Evolutionary conservation across 495 filamentous ascomycete genomes (phyloP).

Genomic region (Penicillium malachiteum): DNA sequence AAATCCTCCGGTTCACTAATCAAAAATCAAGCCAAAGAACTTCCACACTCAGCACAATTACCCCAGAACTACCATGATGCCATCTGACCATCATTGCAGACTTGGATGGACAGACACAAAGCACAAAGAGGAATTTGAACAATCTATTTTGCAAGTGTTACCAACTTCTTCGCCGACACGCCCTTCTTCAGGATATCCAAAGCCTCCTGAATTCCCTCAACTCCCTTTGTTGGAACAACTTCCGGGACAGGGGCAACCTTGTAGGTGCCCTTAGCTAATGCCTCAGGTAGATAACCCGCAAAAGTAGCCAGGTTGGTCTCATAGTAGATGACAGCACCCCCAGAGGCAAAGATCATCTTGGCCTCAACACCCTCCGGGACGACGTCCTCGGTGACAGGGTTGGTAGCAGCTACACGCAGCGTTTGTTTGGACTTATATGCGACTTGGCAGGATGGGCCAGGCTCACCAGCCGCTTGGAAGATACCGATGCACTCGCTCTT

Average conservation of each 20-base stretch:
- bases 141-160: conserved; percentile 27
- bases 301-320: conserved; percentile 24
- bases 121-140: too few species aligned
- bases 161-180: conserved; percentile 46
- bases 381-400: background rate
- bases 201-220: conserved; percentile 44
- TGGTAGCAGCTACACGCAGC: conserved; percentile 4
- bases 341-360: conserved; percentile 29
- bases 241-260: conserved; percentile 29
- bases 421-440: background rate
- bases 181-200: conserved; percentile 38
- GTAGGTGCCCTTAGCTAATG: conserved; percentile 25
- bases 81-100: too few species aligned
- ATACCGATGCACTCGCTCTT: conserved; percentile 11
- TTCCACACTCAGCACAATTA: too few species aligned
- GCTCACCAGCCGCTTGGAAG: conserved; percentile 9
- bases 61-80: too few species aligned
- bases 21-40: too few species aligned
- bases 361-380: conserved; percentile 11
- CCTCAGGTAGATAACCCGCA: conserved; percentile 29
- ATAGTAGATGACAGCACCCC: too few species aligned
- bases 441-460: background rate
- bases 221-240: conserved; percentile 33
- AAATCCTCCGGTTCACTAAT: too few species aligned
- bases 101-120: too few species aligned